Evolutionary conservation across 768 basidiomycete genomes (phyloP).

Genomic region (Lentinula guzmanii): DNA sequence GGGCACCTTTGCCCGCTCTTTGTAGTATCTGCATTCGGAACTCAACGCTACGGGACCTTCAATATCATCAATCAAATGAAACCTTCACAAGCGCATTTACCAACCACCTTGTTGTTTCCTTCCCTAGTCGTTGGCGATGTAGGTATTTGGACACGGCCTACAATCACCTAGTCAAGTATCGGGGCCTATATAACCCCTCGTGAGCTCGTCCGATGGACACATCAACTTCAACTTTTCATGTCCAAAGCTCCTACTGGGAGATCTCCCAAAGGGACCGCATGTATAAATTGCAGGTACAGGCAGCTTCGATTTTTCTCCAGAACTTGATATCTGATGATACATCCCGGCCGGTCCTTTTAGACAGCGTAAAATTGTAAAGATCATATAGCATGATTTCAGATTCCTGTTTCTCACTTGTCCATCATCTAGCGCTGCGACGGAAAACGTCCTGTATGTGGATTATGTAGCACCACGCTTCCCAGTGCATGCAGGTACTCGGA

Average conservation of each 20-base stretch:
- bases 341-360: background rate
- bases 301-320: background rate
- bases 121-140: background rate
- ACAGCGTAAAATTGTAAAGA: conserved; percentile 4
- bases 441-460: conserved; percentile 12
- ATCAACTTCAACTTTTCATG: background rate
- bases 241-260: background rate
- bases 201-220: background rate
- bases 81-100: background rate
- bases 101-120: background rate
- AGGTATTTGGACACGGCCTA: background rate
- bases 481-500: conserved; percentile 16
- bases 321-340: background rate
- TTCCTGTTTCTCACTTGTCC: background rate
- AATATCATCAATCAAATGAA: background rate
- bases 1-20: conserved; percentile 5
- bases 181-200: background rate
- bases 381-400: background rate
- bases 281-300: conserved; percentile 14
- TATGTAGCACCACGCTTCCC: conserved; percentile 11
- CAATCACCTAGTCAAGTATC: background rate
- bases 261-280: conserved; percentile 10
- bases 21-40: background rate
- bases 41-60: background rate
- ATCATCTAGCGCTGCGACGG: conserved; percentile 14